Percentiles rank a stretch among this genome's conserved stretches.
Conservation (phyloP, 2,329 filamentous ascomycete species). For the Penicillium hordei region DNA sequence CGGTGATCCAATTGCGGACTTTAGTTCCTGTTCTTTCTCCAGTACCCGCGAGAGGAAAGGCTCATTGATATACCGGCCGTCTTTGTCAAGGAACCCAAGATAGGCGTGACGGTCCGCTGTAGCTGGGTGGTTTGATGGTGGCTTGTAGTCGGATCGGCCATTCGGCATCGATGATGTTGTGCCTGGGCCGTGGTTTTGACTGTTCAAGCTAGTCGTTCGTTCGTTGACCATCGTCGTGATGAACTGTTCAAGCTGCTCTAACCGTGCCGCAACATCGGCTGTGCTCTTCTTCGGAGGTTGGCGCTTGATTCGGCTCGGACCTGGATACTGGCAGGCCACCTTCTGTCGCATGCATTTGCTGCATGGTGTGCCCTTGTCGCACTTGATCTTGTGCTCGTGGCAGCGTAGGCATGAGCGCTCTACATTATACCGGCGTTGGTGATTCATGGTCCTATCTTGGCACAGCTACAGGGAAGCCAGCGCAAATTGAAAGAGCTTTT, state of each 20-base stretch:
- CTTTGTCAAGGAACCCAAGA: conserved; percentile 24
- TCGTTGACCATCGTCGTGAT: conserved; percentile 15
- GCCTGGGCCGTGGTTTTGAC: not conserved
- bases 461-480: not conserved
- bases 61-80: conserved; percentile 34
- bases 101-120: not conserved
- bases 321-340: conserved; percentile 26
- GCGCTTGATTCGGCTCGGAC: conserved; percentile 22
- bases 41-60: conserved; percentile 27
- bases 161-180: not conserved
- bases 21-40: conserved; percentile 30
- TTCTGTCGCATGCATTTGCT: conserved; percentile 22
- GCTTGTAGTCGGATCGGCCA: not conserved
- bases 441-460: conserved; percentile 5
- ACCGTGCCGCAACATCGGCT: conserved; percentile 21
- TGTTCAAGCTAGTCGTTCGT: not conserved
- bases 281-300: conserved; percentile 18
- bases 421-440: conserved; percentile 27
- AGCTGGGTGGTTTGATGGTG: not conserved
- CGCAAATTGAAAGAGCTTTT: not conserved
- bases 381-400: conserved; percentile 32
- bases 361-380: conserved; percentile 28
- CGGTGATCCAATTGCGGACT: conserved; percentile 22
- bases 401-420: conserved; percentile 33
- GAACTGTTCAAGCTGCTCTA: conserved; percentile 27